Evolutionary conservation across 1,284 basidiomycete genomes (phyloP).

Genomic region (Leccinum pachyderme): DNA sequence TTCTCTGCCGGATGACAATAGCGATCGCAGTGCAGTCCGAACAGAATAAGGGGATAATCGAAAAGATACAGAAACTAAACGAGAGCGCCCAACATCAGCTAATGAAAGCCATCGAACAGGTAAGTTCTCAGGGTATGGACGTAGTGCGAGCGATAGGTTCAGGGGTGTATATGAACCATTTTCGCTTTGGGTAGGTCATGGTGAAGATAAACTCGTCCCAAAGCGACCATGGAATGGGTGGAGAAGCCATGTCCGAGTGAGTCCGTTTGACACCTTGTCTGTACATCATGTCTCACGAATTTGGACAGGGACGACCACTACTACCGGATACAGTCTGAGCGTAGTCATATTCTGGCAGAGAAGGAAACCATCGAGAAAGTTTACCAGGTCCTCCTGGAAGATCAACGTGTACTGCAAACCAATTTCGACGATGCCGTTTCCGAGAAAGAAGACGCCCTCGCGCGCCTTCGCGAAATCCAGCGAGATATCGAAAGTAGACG

Average conservation of each 20-base stretch:
- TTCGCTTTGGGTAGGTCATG: slow-evolving; percentile 57
- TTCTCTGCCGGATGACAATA: slow-evolving; percentile 83
- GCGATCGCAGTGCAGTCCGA: slow-evolving; percentile 92
- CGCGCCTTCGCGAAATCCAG: slow-evolving; percentile 55
- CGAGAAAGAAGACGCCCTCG: slow-evolving; percentile 69
- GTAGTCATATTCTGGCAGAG: slow-evolving; percentile 69
- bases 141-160: neutral
- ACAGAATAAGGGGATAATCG: slow-evolving; percentile 79
- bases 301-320: slow-evolving; percentile 74
- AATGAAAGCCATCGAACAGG: slow-evolving; percentile 87
- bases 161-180: neutral
- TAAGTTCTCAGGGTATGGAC: slow-evolving; percentile 29
- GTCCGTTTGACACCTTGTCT: slow-evolving; percentile 27
- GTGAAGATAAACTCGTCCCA: slow-evolving; percentile 54
- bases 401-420: slow-evolving; percentile 71
- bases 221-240: slow-evolving; percentile 39
- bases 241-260: slow-evolving; percentile 74
- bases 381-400: slow-evolving; percentile 72
- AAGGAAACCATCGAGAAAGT: slow-evolving; percentile 81
- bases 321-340: slow-evolving; percentile 78
- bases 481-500: slow-evolving; percentile 57
- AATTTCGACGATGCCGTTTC: slow-evolving; percentile 65
- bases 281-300: slow-evolving; percentile 10
- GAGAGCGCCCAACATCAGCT: slow-evolving; percentile 79
- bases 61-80: slow-evolving; percentile 77